A percentile compares a stretch with the other conserved stretches of the same genome.
These are phyloP conservation scores for Fusarium sp. DNA, from an alignment of 2,329 filamentous ascomycete genomes.

Conservation along the genomic window DNA sequence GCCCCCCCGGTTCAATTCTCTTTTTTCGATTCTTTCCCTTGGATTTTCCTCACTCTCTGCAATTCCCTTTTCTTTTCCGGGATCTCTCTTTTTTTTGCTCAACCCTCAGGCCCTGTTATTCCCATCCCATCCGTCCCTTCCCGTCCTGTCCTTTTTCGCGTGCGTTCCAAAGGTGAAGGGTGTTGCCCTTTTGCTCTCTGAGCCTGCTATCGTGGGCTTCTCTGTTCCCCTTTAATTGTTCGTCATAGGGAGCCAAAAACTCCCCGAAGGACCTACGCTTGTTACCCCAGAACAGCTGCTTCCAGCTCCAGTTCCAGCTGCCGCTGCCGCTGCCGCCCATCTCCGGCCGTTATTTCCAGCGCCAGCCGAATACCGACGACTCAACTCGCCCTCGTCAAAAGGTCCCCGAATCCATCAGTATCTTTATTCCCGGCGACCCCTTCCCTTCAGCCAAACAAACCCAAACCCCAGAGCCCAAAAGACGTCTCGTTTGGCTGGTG, in stretches of 20 bases:
- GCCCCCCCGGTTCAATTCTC: conserved; percentile 13
- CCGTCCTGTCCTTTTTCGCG: not conserved
- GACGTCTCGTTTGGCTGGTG: conserved; percentile 13
- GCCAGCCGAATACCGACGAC: conserved; percentile 38
- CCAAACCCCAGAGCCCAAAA: conserved; percentile 9
- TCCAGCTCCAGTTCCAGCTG: conserved; percentile 11
- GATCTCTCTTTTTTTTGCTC: conserved; percentile 23
- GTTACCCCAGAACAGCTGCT: not conserved
- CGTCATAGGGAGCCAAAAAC: not conserved
- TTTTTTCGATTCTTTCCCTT: conserved; percentile 37
- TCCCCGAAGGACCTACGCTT: conserved; percentile 1
- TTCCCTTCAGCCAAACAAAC: conserved; percentile 18
- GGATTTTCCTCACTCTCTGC: conserved; percentile 27
- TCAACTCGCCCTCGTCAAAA: conserved; percentile 20
- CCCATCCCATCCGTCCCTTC: conserved; percentile 19
- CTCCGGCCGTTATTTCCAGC: conserved; percentile 48
- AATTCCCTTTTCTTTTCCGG: conserved; percentile 47
- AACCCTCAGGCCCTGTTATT: conserved; percentile 34
- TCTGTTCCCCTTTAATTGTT: not conserved
- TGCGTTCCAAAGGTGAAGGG: conserved; percentile 5
- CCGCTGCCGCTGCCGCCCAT: conserved; percentile 29
- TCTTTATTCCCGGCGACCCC: conserved; percentile 28
- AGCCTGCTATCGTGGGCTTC: not conserved
- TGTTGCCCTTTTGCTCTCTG: conserved; percentile 3
- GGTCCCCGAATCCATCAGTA: not conserved